A percentile compares a stretch with the other conserved stretches of the same genome.
Conservation (phyloP, 306 rosid genomes). For the Neltuma alba region DNA sequence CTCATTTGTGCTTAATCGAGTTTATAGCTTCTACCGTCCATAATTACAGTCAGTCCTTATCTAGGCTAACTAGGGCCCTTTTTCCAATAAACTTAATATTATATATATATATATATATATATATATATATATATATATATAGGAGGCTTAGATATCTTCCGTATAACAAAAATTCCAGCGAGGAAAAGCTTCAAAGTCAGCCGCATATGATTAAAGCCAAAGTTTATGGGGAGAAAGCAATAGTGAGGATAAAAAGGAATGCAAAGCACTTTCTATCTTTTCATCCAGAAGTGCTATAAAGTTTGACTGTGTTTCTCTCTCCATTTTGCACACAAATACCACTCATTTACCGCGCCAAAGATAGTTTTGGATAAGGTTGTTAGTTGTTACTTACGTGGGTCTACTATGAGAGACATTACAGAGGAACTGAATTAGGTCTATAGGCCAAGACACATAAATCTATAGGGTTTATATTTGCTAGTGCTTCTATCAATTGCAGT, state of each 20-base stretch:
- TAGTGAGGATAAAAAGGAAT: constrained; percentile 1
- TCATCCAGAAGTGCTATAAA: constrained; percentile 14
- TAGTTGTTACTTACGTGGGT: constrained; percentile 21
- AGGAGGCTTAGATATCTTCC: not conserved
- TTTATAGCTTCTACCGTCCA: not conserved
- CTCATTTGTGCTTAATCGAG: not conserved
- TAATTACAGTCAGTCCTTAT: not conserved
- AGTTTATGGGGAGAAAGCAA: constrained; percentile 24
- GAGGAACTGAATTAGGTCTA: not conserved
- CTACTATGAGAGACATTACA: not conserved
- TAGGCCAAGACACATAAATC: constrained; percentile 2
- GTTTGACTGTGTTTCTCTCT: not conserved
- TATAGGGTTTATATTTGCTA: not conserved
- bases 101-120: too few relatives aligned
- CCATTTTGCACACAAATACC: not conserved
- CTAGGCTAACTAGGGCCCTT: not conserved
- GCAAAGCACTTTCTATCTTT: constrained; percentile 20
- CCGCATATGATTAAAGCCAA: constrained; percentile 35
- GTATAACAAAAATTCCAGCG: not conserved
- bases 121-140: too few relatives aligned
- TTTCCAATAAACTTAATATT: not conserved
- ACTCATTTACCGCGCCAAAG: constrained; percentile 10
- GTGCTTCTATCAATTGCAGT: constrained; percentile 8
- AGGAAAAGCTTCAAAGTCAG: not conserved
- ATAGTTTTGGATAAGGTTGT: constrained; percentile 26